Conservation (phyloP, 805 yeast species). For the Geotrichum ghanense region DNA sequence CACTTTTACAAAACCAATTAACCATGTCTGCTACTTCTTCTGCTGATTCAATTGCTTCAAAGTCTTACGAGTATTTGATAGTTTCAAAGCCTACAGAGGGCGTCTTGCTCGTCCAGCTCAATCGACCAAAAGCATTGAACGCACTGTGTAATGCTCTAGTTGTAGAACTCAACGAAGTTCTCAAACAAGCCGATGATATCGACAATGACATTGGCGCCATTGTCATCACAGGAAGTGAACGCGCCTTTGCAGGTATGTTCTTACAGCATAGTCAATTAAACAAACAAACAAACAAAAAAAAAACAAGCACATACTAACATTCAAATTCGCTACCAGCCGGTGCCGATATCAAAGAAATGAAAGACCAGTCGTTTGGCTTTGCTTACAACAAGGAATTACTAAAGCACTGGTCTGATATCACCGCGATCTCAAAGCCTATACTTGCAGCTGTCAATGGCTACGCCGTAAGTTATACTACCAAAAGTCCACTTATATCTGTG, state of each 20-base stretch:
- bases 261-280: not conserved
- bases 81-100: conserved; percentile 30
- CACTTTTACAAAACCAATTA: not conserved
- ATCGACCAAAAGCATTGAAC: conserved; percentile 36
- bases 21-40: not conserved
- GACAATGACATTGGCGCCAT: conserved; percentile 34
- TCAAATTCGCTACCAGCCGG: conserved; percentile 35
- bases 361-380: conserved; percentile 26
- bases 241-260: conserved; percentile 31
- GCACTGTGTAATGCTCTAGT: conserved; percentile 30
- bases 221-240: conserved; percentile 35
- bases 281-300: not conserved
- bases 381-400: conserved; percentile 28
- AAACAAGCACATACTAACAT: too few relatives aligned
- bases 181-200: conserved; percentile 25
- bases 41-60: conserved; percentile 10
- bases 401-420: conserved; percentile 31
- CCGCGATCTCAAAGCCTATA: conserved; percentile 33
- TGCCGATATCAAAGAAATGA: conserved; percentile 44
- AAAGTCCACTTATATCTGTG: not conserved
- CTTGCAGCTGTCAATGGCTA: conserved; percentile 45
- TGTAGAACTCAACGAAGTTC: conserved; percentile 29
- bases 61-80: conserved; percentile 27
- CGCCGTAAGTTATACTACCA: conserved; percentile 24
- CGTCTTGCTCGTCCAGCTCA: conserved; percentile 29